A percentile compares a stretch with the other conserved stretches of the same genome.
These are phyloP conservation scores for Olyra latifolia DNA, from an alignment of 176 grass and related monocot genomes.

Conservation along the genomic window DNA sequence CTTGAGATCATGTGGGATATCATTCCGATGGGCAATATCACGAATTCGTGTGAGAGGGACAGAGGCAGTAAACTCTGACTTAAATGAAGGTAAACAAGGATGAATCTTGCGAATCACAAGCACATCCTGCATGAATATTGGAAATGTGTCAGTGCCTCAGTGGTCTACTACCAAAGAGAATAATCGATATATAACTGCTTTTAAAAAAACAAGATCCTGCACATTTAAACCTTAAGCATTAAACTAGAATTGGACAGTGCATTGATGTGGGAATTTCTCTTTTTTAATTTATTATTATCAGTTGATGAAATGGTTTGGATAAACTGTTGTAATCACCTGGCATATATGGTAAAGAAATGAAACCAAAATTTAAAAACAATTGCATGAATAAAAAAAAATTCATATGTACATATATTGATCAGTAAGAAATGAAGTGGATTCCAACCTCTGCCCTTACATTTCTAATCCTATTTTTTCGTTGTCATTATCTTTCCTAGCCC, in stretches of 20 bases:
- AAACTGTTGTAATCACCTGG: no score
- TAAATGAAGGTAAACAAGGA: conserved; percentile 96
- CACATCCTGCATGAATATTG: conserved; percentile 49
- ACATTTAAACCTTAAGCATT: conserved; percentile 6
- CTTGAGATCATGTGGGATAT: conserved; percentile 97
- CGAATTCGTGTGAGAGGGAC: conserved; percentile 98
- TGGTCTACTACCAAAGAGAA: conserved; percentile 7
- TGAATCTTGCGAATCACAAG: conserved; percentile 87
- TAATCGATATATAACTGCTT: neutral
- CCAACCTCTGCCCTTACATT: neutral
- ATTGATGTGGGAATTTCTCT: no score
- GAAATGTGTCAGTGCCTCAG: neutral
- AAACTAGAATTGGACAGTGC: neutral
- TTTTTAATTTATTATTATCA: no score
- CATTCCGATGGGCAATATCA: conserved; percentile 93
- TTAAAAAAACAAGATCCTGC: neutral
- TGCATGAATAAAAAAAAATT: neutral
- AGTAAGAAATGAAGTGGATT: neutral
- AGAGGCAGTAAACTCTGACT: conserved; percentile 96
- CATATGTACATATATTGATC: neutral
- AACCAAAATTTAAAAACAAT: neutral
- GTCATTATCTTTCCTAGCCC: neutral
- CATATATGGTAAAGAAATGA: no score
- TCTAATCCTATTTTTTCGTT: neutral
- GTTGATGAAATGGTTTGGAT: no score